A percentile compares a stretch with the other conserved stretches of the same genome.
Evolutionary conservation across 2,329 filamentous ascomycete species (phyloP).

Genomic region (Aspergillus proliferans): DNA sequence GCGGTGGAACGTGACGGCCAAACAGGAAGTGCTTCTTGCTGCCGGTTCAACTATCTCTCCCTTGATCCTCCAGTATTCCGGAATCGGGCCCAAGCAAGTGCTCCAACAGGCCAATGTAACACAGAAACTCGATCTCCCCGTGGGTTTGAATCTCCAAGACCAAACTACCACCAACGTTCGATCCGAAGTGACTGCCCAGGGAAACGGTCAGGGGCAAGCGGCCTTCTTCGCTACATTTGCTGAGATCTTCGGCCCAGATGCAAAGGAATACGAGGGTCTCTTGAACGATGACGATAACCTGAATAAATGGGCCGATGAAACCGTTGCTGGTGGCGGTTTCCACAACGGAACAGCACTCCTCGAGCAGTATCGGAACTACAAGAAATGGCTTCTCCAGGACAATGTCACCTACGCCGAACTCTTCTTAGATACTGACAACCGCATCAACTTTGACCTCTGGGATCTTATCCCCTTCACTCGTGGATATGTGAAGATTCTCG

Average conservation of each 20-base stretch:
- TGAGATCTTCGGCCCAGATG: constrained; percentile 17
- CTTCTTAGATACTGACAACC: constrained; percentile 20
- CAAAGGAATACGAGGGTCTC: constrained; percentile 12
- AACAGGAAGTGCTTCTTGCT: constrained; percentile 22
- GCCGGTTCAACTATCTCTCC: constrained; percentile 22
- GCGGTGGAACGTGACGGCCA: constrained; percentile 15
- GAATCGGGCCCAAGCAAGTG: constrained; percentile 17
- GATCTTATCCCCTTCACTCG: constrained; percentile 25
- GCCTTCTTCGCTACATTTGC: constrained; percentile 23
- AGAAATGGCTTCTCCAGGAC: constrained; percentile 20
- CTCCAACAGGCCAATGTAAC: constrained; percentile 11
- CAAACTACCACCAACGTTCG: constrained; percentile 21
- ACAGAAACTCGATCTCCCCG: constrained; percentile 20
- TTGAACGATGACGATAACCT: constrained; percentile 13
- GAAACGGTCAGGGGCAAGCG: constrained; percentile 19
- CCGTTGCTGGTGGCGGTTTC: constrained; percentile 21
- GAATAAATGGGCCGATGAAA: constrained; percentile 20
- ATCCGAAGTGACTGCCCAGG: constrained; percentile 6
- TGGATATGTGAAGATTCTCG: constrained; percentile 17
- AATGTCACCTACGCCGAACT: constrained; percentile 22
- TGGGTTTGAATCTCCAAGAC: constrained; percentile 25
- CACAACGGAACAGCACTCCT: constrained; percentile 19
- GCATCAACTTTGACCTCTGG: constrained; percentile 23
- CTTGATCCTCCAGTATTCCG: constrained; percentile 22
- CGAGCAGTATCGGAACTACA: constrained; percentile 22